A percentile compares a stretch with the other conserved stretches of the same genome.
Conservation (phyloP, 495 filamentous ascomycete genomes). For the Bacidia rubella region DNA sequence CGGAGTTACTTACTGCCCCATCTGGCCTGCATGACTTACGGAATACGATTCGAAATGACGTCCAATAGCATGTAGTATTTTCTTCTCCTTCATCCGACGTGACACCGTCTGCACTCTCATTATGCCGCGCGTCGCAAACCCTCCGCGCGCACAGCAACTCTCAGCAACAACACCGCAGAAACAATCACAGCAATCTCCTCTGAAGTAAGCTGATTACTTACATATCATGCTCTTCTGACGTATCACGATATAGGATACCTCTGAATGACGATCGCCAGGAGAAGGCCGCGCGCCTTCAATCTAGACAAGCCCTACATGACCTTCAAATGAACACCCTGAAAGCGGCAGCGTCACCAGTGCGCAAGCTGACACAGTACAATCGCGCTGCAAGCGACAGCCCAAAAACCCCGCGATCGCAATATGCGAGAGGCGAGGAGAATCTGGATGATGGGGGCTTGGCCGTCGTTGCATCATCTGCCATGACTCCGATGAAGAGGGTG, state of each 20-base stretch:
- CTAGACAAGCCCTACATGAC: conserved; percentile 76
- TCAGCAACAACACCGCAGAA: conserved; percentile 44
- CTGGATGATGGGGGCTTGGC: conserved; percentile 46
- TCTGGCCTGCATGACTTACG: too few species aligned
- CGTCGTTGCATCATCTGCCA: conserved; percentile 49
- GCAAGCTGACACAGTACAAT: conserved; percentile 51
- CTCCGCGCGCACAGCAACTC: conserved; percentile 35
- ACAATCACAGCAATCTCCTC: conserved; percentile 43
- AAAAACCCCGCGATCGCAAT: conserved; percentile 42
- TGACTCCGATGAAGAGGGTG: conserved; percentile 93
- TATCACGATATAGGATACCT: conserved; percentile 45
- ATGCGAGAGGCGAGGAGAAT: conserved; percentile 42
- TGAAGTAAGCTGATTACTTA: conserved; percentile 43
- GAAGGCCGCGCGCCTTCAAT: conserved; percentile 77
- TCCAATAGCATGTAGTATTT: too few species aligned
- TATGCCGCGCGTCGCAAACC: conserved; percentile 65
- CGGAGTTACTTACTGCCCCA: too few species aligned
- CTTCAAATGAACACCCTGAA: conserved; percentile 84
- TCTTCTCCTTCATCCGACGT: background rate
- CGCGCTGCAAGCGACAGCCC: conserved; percentile 53
- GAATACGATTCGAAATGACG: too few species aligned
- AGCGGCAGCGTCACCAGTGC: conserved; percentile 77
- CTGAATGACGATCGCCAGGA: conserved; percentile 92
- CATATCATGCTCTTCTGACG: conserved; percentile 6
- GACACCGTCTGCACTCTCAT: conserved; percentile 17